Conservation (phyloP, 2,329 filamentous ascomycete species). For the Beauveria australis region DNA sequence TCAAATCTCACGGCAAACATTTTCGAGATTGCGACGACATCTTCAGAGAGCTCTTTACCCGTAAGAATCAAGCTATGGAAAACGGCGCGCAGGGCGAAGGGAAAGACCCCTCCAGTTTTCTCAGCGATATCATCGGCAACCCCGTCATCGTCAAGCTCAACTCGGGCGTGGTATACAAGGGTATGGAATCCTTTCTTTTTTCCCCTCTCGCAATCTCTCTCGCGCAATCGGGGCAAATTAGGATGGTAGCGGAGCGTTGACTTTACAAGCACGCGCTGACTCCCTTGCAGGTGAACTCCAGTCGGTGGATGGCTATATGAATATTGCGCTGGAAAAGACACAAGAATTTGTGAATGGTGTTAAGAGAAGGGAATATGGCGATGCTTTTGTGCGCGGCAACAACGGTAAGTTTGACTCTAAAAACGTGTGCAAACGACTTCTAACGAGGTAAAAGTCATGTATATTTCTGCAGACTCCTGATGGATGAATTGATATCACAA, state of each 20-base stretch:
- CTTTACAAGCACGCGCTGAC: constrained; percentile 12
- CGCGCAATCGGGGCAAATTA: neutral
- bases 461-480: constrained; percentile 54
- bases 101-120: constrained; percentile 87
- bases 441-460: constrained; percentile 49
- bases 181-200: constrained; percentile 35
- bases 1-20: too few species aligned
- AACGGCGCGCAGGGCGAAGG: constrained; percentile 67
- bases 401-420: constrained; percentile 55
- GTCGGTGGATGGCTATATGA: constrained; percentile 99
- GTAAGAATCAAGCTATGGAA: constrained; percentile 49
- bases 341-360: constrained; percentile 83
- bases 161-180: constrained; percentile 97
- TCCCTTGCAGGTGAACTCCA: constrained; percentile 69
- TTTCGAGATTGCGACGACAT: neutral
- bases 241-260: neutral
- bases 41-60: neutral
- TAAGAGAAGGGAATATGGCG: constrained; percentile 76
- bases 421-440: neutral
- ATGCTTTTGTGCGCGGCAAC: constrained; percentile 93
- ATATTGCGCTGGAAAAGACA: constrained; percentile 94
- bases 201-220: neutral
- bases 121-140: constrained; percentile 89
- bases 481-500: constrained; percentile 4
- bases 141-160: constrained; percentile 96